These are phyloP conservation scores for Vigna reflexopilosa DNA, from an alignment of 306 rosid genomes.

Conservation along the genomic window DNA sequence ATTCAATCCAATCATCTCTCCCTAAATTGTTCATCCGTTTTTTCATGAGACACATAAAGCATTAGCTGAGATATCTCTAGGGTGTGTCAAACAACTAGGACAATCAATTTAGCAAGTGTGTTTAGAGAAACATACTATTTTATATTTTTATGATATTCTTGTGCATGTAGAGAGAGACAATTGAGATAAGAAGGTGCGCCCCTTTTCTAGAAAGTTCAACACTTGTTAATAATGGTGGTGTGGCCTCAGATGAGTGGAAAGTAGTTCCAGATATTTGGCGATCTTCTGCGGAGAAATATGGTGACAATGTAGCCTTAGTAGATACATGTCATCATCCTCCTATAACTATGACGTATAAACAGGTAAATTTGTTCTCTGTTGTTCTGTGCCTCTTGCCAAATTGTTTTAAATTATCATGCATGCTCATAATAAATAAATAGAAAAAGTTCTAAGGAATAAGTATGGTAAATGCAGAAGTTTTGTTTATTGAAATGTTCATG, in stretches of 20 bases:
- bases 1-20: not conserved
- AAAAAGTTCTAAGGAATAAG: not conserved
- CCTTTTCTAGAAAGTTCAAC: constrained; percentile 79
- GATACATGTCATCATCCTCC: constrained; percentile 94
- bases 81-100: constrained; percentile 22
- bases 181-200: constrained; percentile 73
- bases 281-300: constrained; percentile 82
- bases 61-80: not conserved
- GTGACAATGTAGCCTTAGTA: constrained; percentile 75
- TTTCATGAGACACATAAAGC: not conserved
- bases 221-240: constrained; percentile 45
- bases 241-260: constrained; percentile 72
- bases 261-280: constrained; percentile 98
- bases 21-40: not conserved
- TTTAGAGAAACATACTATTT: not conserved
- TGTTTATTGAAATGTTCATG: not conserved
- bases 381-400: constrained; percentile 5
- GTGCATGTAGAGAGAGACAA: constrained; percentile 54
- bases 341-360: constrained; percentile 75
- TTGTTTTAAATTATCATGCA: not conserved
- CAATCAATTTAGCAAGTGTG: not conserved
- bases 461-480: not conserved
- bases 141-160: not conserved
- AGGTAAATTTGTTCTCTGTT: constrained; percentile 19
- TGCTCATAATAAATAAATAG: not conserved